phyloP scores from a whole-genome alignment of 345 rosid species.

The Brassica carinata region DNA sequence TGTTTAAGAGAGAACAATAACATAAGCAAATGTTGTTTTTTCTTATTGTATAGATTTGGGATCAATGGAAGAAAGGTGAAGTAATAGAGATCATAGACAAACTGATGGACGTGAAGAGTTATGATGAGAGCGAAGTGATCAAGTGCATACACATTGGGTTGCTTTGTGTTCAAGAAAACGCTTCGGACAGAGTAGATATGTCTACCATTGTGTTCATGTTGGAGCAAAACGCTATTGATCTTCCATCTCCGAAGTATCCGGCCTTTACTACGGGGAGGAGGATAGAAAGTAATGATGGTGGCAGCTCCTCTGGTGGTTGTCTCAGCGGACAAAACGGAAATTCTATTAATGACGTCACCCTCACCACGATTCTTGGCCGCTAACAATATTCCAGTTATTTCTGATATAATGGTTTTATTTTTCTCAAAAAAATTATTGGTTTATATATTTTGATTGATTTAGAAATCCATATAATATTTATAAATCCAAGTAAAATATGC shows the following conservation, averaged over 20 bases:
- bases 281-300: conserved; percentile 3
- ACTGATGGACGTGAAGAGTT: conserved; percentile 28
- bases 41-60: conserved; percentile 56
- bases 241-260: conserved; percentile 56
- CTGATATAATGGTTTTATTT: too few relatives aligned
- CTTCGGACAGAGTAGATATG: conserved; percentile 63
- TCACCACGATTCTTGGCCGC: conserved; percentile 34
- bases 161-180: conserved; percentile 62
- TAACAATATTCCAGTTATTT: too few relatives aligned
- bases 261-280: conserved; percentile 46
- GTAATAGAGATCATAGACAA: conserved; percentile 43
- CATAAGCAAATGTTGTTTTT: not conserved
- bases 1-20: conserved; percentile 7
- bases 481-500: too few relatives aligned
- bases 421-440: too few relatives aligned
- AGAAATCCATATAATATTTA: too few relatives aligned
- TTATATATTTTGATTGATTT: too few relatives aligned
- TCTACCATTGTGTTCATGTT: conserved; percentile 53
- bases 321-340: conserved; percentile 31
- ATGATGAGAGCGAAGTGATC: conserved; percentile 36
- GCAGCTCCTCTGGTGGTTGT: conserved; percentile 5
- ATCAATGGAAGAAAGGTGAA: conserved; percentile 47
- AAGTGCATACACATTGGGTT: conserved; percentile 48
- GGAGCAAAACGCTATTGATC: conserved; percentile 38
- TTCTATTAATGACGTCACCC: conserved; percentile 44